Base-by-base conservation (phyloP, 352 stramenopile genomes). In the Peronospora belbahrii region DNA sequence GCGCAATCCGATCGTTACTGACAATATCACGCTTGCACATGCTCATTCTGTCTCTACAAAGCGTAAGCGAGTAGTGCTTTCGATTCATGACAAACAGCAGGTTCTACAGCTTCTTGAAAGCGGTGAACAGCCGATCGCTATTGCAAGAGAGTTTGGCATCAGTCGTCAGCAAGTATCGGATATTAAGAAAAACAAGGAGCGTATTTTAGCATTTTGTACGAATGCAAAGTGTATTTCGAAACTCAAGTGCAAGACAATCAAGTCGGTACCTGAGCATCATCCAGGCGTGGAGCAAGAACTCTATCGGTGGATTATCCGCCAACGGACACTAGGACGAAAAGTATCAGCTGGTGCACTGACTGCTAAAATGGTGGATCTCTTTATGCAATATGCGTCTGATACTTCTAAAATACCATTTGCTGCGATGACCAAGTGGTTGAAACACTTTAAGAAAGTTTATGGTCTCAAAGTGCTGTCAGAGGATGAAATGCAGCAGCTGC, bases 101-200 rank as follows among this genome's bases (percentile, higher is more conserved):
- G 80, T 88, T 34, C 62, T 91, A 11, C 63, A 83, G 56, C 80
- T 74, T 6, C 61, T 91, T 10, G 76, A 86, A 10, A 31, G 55
- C 11, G 76, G 80, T 28, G 80, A 91, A 31, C 70, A 76, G 48
- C 80, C 80, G 6, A 60, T 83, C 6, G 48, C 57, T 24, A 77
- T 91, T 59, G 73, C 80, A 6, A 56, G 59, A 0, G 43, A 64
- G 17, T 85, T 85, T 45, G 74, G 67, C 25, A 91, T 91, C 52
- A 85, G 68, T 33, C 70, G 80, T 1, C 80, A 91, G 53, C 80
- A 91, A 53, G 71, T 91, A 7, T 88, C 77, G 11, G 80, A 91
- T 51, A 89, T 91, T 48, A 91, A 91, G 62, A 91, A 89, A 56
- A 91, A 91, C 65, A 65, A 65, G 30, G 73, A 84, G 6, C 65